Evolutionary conservation across 441 rosid species (phyloP).

Genomic region (Hura crepitans): DNA sequence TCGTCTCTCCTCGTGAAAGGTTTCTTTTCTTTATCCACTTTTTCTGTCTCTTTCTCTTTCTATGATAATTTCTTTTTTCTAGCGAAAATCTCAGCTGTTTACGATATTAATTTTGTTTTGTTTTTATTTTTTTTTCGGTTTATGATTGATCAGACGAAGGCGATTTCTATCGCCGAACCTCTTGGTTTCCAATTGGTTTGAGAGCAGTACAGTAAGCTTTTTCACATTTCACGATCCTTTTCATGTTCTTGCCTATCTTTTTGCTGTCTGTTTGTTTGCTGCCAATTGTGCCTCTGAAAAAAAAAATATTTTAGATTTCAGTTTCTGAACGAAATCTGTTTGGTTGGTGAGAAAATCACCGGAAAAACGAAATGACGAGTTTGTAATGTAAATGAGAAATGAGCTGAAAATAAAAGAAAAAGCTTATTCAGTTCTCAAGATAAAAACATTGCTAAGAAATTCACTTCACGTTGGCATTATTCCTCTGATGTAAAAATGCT

Average conservation of each 20-base stretch:
- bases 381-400: not conserved
- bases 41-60: not conserved
- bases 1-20: slow-evolving; percentile 19
- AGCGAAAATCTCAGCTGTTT: not conserved
- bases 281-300: too few species aligned
- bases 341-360: slow-evolving; percentile 16
- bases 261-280: not conserved
- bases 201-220: not conserved
- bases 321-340: not conserved
- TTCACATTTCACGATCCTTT: slow-evolving; percentile 1
- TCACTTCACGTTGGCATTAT: too few species aligned
- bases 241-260: not conserved
- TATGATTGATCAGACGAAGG: slow-evolving; percentile 8
- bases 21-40: not conserved
- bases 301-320: too few species aligned
- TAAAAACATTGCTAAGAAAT: too few species aligned
- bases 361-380: not conserved
- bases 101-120: too few species aligned
- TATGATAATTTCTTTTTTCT: not conserved
- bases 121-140: not conserved
- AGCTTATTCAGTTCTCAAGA: not conserved
- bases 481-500: too few species aligned
- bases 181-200: not conserved
- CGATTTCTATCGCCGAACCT: slow-evolving; percentile 25
- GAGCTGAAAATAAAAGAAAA: not conserved